phyloP scores from a whole-genome alignment of 2,329 filamentous ascomycete genomes.

The Fusarium sp. region DNA sequence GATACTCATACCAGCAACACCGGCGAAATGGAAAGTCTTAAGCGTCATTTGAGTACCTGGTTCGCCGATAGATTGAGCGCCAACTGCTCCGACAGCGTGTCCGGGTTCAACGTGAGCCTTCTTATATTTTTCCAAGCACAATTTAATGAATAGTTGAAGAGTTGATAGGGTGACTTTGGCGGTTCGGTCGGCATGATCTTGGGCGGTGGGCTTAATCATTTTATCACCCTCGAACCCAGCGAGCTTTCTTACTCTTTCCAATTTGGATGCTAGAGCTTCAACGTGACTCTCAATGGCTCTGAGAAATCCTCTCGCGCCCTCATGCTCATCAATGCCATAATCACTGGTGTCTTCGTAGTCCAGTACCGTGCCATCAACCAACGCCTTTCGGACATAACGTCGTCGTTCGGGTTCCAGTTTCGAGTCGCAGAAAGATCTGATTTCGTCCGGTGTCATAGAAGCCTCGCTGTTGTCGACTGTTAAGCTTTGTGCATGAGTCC shows the following conservation, averaged over 20 bases:
- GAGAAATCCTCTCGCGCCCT: constrained; percentile 85
- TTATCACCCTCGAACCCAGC: constrained; percentile 60
- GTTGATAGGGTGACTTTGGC: constrained; percentile 85
- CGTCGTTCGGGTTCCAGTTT: constrained; percentile 75
- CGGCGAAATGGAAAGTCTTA: constrained; percentile 99
- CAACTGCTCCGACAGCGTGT: constrained; percentile 94
- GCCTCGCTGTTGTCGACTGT: constrained; percentile 84
- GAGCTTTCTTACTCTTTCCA: constrained; percentile 64
- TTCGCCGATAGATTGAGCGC: constrained; percentile 97
- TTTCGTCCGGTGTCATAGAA: constrained; percentile 79
- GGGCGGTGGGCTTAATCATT: constrained; percentile 40
- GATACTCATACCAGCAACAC: constrained; percentile 99
- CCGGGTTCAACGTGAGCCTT: constrained; percentile 93
- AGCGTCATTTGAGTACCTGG: constrained; percentile 99
- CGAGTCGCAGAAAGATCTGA: constrained; percentile 73
- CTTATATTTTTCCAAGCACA: constrained; percentile 90
- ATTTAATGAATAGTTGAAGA: constrained; percentile 78
- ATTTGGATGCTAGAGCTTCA: constrained; percentile 67
- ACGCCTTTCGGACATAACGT: constrained; percentile 69
- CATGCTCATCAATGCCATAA: constrained; percentile 78
- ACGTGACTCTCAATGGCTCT: constrained; percentile 81
- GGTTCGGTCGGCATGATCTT: constrained; percentile 72
- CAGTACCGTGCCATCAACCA: constrained; percentile 71
- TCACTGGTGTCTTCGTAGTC: constrained; percentile 77
- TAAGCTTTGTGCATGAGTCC: constrained; percentile 79